Base-by-base conservation (phyloP, 345 rosid genomes). In the Excoecaria agallocha region DNA sequence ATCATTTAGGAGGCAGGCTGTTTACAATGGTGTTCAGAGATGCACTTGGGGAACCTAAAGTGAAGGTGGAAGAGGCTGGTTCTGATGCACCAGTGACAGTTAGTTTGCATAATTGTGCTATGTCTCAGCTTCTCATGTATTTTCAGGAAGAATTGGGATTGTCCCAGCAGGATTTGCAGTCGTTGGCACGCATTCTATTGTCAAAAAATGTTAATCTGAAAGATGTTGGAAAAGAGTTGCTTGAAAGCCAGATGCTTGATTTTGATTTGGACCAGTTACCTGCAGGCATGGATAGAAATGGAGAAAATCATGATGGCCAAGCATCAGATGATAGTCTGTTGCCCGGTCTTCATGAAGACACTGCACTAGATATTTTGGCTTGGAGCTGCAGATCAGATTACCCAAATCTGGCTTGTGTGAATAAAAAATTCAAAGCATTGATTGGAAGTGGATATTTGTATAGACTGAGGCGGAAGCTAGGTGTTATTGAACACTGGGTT, bases 401-500 rank as follows among this genome's bases (percentile, higher is more conserved):
- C 64, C 75, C 83, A n/a, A 78, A 24, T 25, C 60, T 85, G 54
- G 76, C 88, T 30, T 81, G 77, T 39, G 71, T 85, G 43, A 85
- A 85, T 62, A 81, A 48, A 69, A 81, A 49, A 38, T 85, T 82
- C 58, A 83, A 61, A 60, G 63, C 83, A 20, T 71, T 85, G 22
- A 60, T 85, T 9, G n/a, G 73, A 69, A 74, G 86, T 62, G 88
- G 88, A 37, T 71, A 81, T 71, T 57, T 85, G 58, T 85, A 82
- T 61, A 81, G 71, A 75, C 38, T 78, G 58, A 69, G 88, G 52
- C 67, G 59, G 37, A 78, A 22, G 70, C 84, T 74, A 54, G 88
- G 83, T n/a, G 59, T 81, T 11, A 49, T 72, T 59, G 86, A 85
- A 67, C 84, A 85, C 75, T 85, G 87, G 87, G 71, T 85, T 66